These are phyloP conservation scores for Colletotrichum tanaceti DNA, from an alignment of 2,329 filamentous ascomycete genomes.

Conservation along the genomic window DNA sequence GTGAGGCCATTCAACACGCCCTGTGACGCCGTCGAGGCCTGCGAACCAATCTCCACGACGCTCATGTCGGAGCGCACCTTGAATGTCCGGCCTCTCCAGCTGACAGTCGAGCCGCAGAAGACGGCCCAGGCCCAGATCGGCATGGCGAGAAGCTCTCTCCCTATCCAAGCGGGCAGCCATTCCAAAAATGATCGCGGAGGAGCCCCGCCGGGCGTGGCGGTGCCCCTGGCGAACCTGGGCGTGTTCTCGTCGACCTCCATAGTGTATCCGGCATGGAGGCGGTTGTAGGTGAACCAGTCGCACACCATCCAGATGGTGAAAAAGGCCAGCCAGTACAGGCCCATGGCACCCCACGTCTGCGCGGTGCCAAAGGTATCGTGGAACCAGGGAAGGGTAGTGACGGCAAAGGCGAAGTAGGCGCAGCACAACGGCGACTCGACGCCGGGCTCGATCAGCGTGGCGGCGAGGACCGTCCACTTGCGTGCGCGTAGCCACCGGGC, in stretches of 20 bases:
- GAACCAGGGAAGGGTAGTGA: slow-evolving; percentile 79
- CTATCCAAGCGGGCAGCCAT: slow-evolving; percentile 87
- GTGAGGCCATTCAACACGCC: neutral
- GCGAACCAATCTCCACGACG: slow-evolving; percentile 63
- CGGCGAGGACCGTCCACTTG: slow-evolving; percentile 91
- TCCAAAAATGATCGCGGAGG: slow-evolving; percentile 69
- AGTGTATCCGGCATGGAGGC: slow-evolving; percentile 78
- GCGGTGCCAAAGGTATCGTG: slow-evolving; percentile 63
- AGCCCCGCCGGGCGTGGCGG: slow-evolving; percentile 51
- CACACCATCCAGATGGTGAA: slow-evolving; percentile 77
- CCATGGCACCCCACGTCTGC: slow-evolving; percentile 76
- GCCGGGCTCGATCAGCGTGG: slow-evolving; percentile 91
- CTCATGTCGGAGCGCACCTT: slow-evolving; percentile 86
- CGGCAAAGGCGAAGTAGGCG: slow-evolving; percentile 80
- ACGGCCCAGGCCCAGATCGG: slow-evolving; percentile 94
- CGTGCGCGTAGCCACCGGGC: slow-evolving; percentile 92
- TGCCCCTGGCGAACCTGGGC: slow-evolving; percentile 75
- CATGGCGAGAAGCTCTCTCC: slow-evolving; percentile 82
- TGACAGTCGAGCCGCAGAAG: slow-evolving; percentile 85
- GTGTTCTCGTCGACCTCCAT: slow-evolving; percentile 79
- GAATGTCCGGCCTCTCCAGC: slow-evolving; percentile 87
- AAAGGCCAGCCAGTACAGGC: slow-evolving; percentile 72
- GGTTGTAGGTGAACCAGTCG: slow-evolving; percentile 79
- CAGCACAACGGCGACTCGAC: slow-evolving; percentile 90
- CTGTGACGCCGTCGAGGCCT: neutral